phyloP scores from a whole-genome alignment of 2,329 filamentous ascomycete species.

The Aspergillus ustus region DNA sequence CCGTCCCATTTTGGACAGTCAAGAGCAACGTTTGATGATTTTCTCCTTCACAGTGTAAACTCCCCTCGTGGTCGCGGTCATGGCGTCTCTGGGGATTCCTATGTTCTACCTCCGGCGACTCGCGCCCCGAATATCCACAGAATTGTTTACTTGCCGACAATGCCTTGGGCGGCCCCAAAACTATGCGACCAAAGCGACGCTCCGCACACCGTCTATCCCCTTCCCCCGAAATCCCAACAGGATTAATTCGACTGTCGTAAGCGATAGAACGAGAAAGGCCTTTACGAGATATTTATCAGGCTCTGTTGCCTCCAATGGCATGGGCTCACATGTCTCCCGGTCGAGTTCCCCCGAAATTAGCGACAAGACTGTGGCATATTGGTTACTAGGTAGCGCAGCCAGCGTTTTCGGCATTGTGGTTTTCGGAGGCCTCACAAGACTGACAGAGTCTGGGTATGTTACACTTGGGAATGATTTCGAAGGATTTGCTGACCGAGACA shows the following conservation, averaged over 20 bases:
- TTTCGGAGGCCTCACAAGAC: constrained; percentile 87
- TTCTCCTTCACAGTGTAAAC: constrained; percentile 8
- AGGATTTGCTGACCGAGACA: background rate
- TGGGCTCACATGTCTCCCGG: constrained; percentile 32
- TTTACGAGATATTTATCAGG: constrained; percentile 32
- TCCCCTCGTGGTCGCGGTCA: constrained; percentile 23
- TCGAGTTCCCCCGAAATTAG: constrained; percentile 64
- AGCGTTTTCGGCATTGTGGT: constrained; percentile 98
- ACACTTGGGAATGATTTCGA: background rate
- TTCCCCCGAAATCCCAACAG: constrained; percentile 32
- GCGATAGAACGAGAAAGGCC: constrained; percentile 32
- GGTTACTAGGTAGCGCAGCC: constrained; percentile 86
- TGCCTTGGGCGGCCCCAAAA: constrained; percentile 39
- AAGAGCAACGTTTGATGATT: constrained; percentile 8
- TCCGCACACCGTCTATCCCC: constrained; percentile 38
- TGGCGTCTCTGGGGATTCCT: constrained; percentile 41
- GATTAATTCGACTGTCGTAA: constrained; percentile 30
- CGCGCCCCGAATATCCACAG: constrained; percentile 42
- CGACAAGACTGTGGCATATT: constrained; percentile 81
- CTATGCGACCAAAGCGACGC: constrained; percentile 33
- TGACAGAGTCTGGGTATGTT: constrained; percentile 88
- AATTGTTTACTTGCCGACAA: constrained; percentile 49
- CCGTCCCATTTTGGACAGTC: constrained; percentile 15
- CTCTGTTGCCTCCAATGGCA: constrained; percentile 25
- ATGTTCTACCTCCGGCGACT: constrained; percentile 39